These are phyloP conservation scores for Pyrenochaeta sp. DNA, from an alignment of 2,329 filamentous ascomycete genomes.

Conservation along the genomic window DNA sequence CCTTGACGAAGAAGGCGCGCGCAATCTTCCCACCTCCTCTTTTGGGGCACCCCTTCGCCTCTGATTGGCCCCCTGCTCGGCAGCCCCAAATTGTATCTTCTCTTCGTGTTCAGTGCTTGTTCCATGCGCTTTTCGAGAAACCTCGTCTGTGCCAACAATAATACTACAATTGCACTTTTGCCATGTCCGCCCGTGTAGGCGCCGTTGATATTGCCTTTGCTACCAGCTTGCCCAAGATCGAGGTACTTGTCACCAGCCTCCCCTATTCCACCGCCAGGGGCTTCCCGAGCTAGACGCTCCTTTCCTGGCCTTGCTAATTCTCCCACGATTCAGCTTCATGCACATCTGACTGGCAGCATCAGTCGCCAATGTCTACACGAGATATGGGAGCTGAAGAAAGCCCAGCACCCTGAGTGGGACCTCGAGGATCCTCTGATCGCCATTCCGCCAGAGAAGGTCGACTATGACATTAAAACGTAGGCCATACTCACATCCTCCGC, in stretches of 20 bases:
- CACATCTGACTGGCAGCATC: slow-evolving; percentile 81
- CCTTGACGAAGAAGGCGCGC: slow-evolving; percentile 38
- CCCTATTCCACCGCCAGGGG: slow-evolving; percentile 20
- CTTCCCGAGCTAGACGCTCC: slow-evolving; percentile 31
- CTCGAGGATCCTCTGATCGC: slow-evolving; percentile 73
- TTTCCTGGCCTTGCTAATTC: slow-evolving; percentile 36
- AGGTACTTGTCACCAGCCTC: slow-evolving; percentile 42
- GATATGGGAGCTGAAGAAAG: slow-evolving; percentile 71
- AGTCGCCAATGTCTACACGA: slow-evolving; percentile 75
- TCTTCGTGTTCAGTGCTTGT: slow-evolving; percentile 18
- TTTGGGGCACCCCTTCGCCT: slow-evolving; percentile 14
- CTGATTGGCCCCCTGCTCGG: slow-evolving; percentile 18
- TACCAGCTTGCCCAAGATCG: slow-evolving; percentile 52
- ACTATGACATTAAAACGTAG: slow-evolving; percentile 74
- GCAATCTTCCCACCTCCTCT: slow-evolving; percentile 38
- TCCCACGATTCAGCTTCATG: slow-evolving; percentile 68
- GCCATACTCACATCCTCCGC: slow-evolving; percentile 20
- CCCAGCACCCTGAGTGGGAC: slow-evolving; percentile 56
- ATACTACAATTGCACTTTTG: slow-evolving; percentile 3
- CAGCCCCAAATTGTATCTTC: slow-evolving; percentile 14
- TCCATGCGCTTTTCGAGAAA: slow-evolving; percentile 25
- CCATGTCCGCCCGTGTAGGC: slow-evolving; percentile 16
- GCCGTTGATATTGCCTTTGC: slow-evolving; percentile 40
- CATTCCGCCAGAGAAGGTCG: slow-evolving; percentile 74
- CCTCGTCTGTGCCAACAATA: slow-evolving; percentile 31